These are phyloP conservation scores for Cutaneotrichosporon mucoides DNA, from an alignment of 1,284 basidiomycete genomes.

Conservation along the genomic window DNA sequence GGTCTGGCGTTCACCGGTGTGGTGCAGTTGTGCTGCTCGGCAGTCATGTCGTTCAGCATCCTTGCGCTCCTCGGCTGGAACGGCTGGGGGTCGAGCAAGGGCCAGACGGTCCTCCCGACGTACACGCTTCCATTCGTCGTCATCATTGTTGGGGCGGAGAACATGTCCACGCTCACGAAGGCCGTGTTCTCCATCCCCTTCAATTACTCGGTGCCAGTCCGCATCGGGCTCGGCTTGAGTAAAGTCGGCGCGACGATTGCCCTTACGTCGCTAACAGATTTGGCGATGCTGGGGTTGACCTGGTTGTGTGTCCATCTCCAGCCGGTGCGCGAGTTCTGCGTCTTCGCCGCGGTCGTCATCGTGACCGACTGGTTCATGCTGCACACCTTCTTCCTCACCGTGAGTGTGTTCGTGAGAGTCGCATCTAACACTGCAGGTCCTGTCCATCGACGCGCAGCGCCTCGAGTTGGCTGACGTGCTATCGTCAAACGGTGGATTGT, in stretches of 20 bases:
- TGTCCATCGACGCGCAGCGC: slow-evolving; percentile 56
- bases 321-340: slow-evolving; percentile 87
- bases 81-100: slow-evolving; percentile 33
- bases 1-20: slow-evolving; percentile 91
- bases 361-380: slow-evolving; percentile 84
- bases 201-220: slow-evolving; percentile 81
- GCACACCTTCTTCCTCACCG: slow-evolving; percentile 56
- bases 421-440: slow-evolving; percentile 30
- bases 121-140: slow-evolving; percentile 86
- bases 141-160: slow-evolving; percentile 92
- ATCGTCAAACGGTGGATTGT: slow-evolving; percentile 18
- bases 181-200: slow-evolving; percentile 87
- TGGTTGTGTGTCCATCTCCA: slow-evolving; percentile 67
- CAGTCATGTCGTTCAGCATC: slow-evolving; percentile 86
- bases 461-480: slow-evolving; percentile 52
- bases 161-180: slow-evolving; percentile 90
- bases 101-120: slow-evolving; percentile 46
- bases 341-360: slow-evolving; percentile 88
- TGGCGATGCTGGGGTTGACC: slow-evolving; percentile 72
- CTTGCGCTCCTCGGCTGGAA: slow-evolving; percentile 45
- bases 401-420: slow-evolving; percentile 16
- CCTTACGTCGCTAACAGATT: slow-evolving; percentile 83
- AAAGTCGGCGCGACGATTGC: slow-evolving; percentile 87
- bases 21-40: slow-evolving; percentile 84
- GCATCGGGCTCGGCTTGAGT: slow-evolving; percentile 83